Evolutionary conservation across 495 filamentous ascomycete species (phyloP).

Genomic region (Xylaria intraflava): DNA sequence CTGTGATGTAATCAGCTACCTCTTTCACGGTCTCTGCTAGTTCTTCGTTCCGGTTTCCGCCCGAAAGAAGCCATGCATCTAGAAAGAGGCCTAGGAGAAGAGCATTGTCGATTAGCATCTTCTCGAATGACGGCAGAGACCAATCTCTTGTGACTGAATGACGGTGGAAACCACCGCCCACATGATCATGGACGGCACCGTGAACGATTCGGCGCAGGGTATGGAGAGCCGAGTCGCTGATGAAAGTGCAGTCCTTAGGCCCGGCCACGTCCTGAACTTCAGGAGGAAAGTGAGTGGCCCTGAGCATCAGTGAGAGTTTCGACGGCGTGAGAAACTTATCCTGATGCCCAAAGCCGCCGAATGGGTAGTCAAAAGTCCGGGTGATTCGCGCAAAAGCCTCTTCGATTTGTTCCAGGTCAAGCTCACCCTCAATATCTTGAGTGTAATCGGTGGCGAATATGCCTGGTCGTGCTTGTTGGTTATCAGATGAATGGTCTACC

Average conservation of each 20-base stretch:
- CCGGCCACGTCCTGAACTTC: slow-evolving; percentile 82
- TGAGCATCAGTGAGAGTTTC: slow-evolving; percentile 76
- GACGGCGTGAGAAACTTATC: slow-evolving; percentile 91
- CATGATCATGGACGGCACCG: slow-evolving; percentile 86
- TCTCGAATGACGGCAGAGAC: slow-evolving; percentile 93
- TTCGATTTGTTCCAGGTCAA: slow-evolving; percentile 88
- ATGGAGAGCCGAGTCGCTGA: slow-evolving; percentile 71
- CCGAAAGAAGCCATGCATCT: slow-evolving; percentile 74
- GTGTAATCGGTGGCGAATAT: slow-evolving; percentile 13
- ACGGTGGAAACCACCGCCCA: slow-evolving; percentile 83
- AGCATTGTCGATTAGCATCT: slow-evolving; percentile 95
- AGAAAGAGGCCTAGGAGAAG: slow-evolving; percentile 81
- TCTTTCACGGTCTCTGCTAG: slow-evolving; percentile 77
- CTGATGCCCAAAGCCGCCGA: slow-evolving; percentile 71
- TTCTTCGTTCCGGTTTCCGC: slow-evolving; percentile 48
- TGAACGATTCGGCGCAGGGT: slow-evolving; percentile 78
- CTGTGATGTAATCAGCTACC: slow-evolving; percentile 74
- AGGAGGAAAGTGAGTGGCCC: slow-evolving; percentile 63
- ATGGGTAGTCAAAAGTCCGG: slow-evolving; percentile 65
- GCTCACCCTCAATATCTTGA: slow-evolving; percentile 39
- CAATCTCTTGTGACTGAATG: slow-evolving; percentile 89
- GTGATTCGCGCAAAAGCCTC: slow-evolving; percentile 79
- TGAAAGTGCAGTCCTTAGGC: slow-evolving; percentile 65
- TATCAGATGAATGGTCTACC: slow-evolving; percentile 42
- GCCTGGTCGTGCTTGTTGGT: background rate